phyloP scores from a whole-genome alignment of 352 stramenopile species.

The Globisporangium heterothallicum region DNA sequence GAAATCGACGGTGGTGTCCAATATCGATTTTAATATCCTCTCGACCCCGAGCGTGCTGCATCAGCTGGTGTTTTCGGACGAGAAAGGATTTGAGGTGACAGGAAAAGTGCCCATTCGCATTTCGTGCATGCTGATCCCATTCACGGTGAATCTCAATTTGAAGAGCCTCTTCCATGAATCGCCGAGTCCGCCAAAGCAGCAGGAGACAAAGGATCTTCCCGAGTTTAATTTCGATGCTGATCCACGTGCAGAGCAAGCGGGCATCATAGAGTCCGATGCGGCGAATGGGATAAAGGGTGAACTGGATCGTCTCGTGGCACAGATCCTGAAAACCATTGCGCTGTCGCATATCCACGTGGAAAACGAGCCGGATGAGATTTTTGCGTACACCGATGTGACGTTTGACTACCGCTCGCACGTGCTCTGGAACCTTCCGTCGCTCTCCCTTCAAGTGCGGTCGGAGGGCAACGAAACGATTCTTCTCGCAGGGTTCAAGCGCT shows the following conservation, averaged over 20 bases:
- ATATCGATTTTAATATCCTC: constrained; percentile 42
- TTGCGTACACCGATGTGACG: constrained; percentile 76
- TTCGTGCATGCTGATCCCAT: constrained; percentile 64
- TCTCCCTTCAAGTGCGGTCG: constrained; percentile 50
- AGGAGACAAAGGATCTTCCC: background rate
- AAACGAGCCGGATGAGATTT: constrained; percentile 49
- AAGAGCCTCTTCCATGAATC: constrained; percentile 27
- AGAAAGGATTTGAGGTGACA: constrained; percentile 33
- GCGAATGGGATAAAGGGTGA: constrained; percentile 41
- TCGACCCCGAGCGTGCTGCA: constrained; percentile 41
- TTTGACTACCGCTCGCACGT: constrained; percentile 59
- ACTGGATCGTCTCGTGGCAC: constrained; percentile 43
- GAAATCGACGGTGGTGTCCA: constrained; percentile 38
- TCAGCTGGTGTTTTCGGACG: constrained; percentile 39
- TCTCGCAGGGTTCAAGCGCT: constrained; percentile 60
- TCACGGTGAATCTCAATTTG: constrained; percentile 62
- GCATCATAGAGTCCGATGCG: constrained; percentile 7
- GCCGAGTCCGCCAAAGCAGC: background rate
- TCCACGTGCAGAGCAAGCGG: background rate
- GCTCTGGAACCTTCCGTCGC: constrained; percentile 71
- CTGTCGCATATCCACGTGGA: constrained; percentile 70
- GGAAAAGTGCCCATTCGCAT: constrained; percentile 52
- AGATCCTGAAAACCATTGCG: constrained; percentile 71
- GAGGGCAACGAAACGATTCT: constrained; percentile 39
- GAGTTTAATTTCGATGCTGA: background rate